Conservation (phyloP, 306 rosid species). For the Malus sylvestris region DNA sequence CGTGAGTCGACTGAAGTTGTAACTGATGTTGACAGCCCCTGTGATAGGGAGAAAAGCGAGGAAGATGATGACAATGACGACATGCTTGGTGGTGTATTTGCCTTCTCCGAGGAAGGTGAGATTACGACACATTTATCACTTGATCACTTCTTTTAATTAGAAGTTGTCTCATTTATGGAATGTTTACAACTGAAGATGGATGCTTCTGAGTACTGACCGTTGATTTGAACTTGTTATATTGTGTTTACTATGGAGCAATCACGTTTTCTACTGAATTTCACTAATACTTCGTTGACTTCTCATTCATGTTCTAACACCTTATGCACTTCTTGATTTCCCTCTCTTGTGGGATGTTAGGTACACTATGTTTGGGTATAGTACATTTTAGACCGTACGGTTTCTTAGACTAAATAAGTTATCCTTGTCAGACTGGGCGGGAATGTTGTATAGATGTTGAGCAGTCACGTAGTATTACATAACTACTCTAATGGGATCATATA, state of each 20-base stretch:
- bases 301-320: not conserved
- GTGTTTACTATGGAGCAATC: not conserved
- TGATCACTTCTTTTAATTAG: not conserved
- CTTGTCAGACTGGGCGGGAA: not conserved
- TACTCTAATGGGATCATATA: not conserved
- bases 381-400: not conserved
- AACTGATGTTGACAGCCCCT: constrained; percentile 62
- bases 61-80: constrained; percentile 67
- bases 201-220: not conserved
- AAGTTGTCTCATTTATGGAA: constrained; percentile 6
- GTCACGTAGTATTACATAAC: not conserved
- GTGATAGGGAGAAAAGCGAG: constrained; percentile 68
- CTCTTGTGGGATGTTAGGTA: not conserved
- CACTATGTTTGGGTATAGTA: not conserved
- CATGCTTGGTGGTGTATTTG: constrained; percentile 80
- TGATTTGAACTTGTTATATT: not conserved
- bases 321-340: not conserved
- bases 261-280: not conserved
- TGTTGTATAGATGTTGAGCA: not conserved
- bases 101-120: constrained; percentile 87
- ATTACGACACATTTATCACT: constrained; percentile 2
- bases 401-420: not conserved
- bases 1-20: constrained; percentile 46
- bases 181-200: not conserved
- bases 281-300: not conserved